phyloP scores from a whole-genome alignment of 1,284 basidiomycete species.

The Malassezia sp. region DNA sequence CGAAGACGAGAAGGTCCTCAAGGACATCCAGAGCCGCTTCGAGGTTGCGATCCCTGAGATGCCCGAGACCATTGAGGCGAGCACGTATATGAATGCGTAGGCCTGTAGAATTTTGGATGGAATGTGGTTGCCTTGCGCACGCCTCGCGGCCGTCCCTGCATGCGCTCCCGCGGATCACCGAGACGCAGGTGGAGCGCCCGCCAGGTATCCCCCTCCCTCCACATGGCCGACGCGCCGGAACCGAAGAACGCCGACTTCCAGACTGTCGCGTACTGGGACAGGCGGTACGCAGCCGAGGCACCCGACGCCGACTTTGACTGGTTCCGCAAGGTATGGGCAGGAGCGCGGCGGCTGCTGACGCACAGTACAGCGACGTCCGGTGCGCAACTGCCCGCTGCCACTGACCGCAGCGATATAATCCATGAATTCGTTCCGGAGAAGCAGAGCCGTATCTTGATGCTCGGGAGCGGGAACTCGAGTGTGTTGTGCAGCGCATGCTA shows the following conservation, averaged over 20 bases:
- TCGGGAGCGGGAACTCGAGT: slow-evolving; percentile 41
- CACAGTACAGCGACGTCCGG: slow-evolving; percentile 15
- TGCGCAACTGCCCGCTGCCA: not conserved
- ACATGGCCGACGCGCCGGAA: no score
- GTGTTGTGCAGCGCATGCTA: not conserved
- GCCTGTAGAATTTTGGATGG: no score
- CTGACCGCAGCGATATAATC: slow-evolving; percentile 20
- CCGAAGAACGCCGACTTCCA: slow-evolving; percentile 29
- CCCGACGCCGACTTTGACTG: slow-evolving; percentile 32
- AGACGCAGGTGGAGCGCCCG: no score
- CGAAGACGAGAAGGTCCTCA: slow-evolving; percentile 82
- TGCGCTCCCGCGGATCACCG: no score
- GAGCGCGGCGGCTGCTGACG: not conserved
- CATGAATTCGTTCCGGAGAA: slow-evolving; percentile 25
- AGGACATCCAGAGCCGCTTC: slow-evolving; percentile 76
- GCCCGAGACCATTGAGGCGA: slow-evolving; percentile 78
- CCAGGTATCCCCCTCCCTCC: no score
- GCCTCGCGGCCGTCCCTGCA: no score
- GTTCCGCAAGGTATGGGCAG: slow-evolving; percentile 29
- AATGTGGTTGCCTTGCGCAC: no score
- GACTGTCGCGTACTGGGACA: slow-evolving; percentile 35
- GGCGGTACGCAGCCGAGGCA: slow-evolving; percentile 25
- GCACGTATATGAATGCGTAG: slow-evolving; percentile 47
- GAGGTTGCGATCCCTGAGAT: slow-evolving; percentile 85
- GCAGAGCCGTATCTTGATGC: slow-evolving; percentile 30